phyloP scores from a whole-genome alignment of 768 basidiomycete species.

The Rhodocollybia butyracea region DNA sequence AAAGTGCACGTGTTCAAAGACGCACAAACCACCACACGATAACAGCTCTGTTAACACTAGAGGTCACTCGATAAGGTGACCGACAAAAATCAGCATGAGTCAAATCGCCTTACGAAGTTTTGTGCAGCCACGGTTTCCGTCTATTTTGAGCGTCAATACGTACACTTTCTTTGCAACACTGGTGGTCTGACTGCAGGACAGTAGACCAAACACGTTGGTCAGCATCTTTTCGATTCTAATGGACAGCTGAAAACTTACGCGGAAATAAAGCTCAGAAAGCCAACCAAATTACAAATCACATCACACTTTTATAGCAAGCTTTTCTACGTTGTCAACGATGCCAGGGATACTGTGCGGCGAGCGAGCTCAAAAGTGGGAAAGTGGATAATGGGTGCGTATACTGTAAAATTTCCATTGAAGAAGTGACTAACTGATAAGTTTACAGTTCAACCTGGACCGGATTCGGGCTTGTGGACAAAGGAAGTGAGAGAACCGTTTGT shows the following conservation, averaged over 20 bases:
- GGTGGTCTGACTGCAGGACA: conserved; percentile 1
- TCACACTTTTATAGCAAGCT: conserved; percentile 83
- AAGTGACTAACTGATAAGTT: neutral
- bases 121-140: too few relatives aligned
- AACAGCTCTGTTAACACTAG: too few relatives aligned
- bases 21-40: too few relatives aligned
- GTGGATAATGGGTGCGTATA: conserved; percentile 75
- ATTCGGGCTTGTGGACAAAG: conserved; percentile 65
- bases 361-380: conserved; percentile 37
- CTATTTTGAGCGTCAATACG: too few relatives aligned
- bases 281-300: conserved; percentile 86
- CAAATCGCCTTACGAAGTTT: too few relatives aligned
- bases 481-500: conserved; percentile 53
- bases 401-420: neutral
- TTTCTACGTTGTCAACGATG: conserved; percentile 69
- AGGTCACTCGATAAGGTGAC: too few relatives aligned
- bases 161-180: neutral
- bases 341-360: conserved; percentile 58
- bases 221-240: neutral
- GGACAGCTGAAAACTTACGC: neutral
- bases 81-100: too few relatives aligned
- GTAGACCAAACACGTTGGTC: neutral
- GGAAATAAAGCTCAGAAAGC: conserved; percentile 49
- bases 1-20: too few relatives aligned
- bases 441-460: conserved; percentile 77